Conservation (phyloP, 148 eudicot species). For the Rhododendron molle region DNA sequence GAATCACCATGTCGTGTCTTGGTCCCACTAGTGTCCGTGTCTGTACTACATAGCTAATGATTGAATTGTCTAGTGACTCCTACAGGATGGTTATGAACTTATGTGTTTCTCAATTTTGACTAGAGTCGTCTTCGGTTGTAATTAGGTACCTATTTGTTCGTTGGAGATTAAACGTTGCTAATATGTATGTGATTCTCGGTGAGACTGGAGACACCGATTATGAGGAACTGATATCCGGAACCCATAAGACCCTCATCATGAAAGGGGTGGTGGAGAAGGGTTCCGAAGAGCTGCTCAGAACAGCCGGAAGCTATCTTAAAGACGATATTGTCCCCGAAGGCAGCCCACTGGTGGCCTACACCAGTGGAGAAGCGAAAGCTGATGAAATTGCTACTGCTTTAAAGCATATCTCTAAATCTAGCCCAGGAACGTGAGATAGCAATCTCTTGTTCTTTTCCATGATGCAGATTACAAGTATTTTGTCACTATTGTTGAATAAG, state of each 20-base stretch:
- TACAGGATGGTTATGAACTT: neutral
- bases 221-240: conserved; percentile 62
- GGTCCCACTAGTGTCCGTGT: too few species aligned
- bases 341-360: conserved; percentile 45
- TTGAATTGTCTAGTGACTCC: neutral
- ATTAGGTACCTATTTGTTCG: conserved; percentile 67
- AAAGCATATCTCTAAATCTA: conserved; percentile 41
- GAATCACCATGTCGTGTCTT: neutral
- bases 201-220: conserved; percentile 78
- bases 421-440: conserved; percentile 6
- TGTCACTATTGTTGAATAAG: neutral
- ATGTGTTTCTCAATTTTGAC: neutral
- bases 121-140: neutral
- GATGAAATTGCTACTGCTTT: conserved; percentile 48
- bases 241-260: conserved; percentile 65
- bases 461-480: neutral
- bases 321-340: conserved; percentile 61
- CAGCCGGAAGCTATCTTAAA: conserved; percentile 49
- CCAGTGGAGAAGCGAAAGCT: conserved; percentile 26
- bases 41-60: neutral
- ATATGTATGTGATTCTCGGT: conserved; percentile 64
- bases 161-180: conserved; percentile 70
- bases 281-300: conserved; percentile 54
- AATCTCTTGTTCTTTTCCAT: neutral
- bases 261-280: conserved; percentile 56